These are phyloP conservation scores for Rhododendron mucronatum DNA, from an alignment of 148 eudicot species.

Conservation along the genomic window DNA sequence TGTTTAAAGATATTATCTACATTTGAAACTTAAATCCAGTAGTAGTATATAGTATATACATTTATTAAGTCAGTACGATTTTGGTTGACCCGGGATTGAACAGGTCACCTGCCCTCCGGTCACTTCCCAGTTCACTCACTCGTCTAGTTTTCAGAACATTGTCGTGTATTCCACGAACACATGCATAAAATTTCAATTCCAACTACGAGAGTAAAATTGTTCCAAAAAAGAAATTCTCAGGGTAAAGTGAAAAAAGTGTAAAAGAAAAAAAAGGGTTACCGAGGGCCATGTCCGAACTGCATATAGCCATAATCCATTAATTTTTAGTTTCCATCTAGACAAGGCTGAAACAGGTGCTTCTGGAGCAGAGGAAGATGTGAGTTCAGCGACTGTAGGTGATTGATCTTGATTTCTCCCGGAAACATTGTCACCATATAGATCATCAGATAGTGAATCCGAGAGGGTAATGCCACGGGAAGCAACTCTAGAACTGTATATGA, in stretches of 20 bases:
- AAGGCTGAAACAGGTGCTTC: slow-evolving; percentile 34
- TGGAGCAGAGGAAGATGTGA: slow-evolving; percentile 43
- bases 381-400: slow-evolving; percentile 25
- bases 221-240: background rate
- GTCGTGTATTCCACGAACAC: background rate
- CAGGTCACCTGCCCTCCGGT: background rate
- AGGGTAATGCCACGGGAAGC: slow-evolving; percentile 83
- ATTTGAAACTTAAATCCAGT: background rate
- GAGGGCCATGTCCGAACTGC: slow-evolving; percentile 79
- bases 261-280: slow-evolving; percentile 34
- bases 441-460: slow-evolving; percentile 58
- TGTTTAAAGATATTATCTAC: background rate
- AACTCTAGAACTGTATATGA: slow-evolving; percentile 69
- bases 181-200: background rate
- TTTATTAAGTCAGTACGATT: background rate
- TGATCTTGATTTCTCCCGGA: slow-evolving; percentile 35
- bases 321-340: slow-evolving; percentile 52
- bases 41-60: background rate
- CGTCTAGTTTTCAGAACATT: background rate
- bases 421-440: slow-evolving; percentile 24
- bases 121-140: background rate
- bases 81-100: background rate
- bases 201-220: background rate
- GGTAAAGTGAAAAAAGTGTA: background rate
- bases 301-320: slow-evolving; percentile 43